Evolutionary conservation across 2,329 filamentous ascomycete species (phyloP), one percentile per base, ranked within the genome.

Genomic region (Verticillium klebahnii): DNA sequence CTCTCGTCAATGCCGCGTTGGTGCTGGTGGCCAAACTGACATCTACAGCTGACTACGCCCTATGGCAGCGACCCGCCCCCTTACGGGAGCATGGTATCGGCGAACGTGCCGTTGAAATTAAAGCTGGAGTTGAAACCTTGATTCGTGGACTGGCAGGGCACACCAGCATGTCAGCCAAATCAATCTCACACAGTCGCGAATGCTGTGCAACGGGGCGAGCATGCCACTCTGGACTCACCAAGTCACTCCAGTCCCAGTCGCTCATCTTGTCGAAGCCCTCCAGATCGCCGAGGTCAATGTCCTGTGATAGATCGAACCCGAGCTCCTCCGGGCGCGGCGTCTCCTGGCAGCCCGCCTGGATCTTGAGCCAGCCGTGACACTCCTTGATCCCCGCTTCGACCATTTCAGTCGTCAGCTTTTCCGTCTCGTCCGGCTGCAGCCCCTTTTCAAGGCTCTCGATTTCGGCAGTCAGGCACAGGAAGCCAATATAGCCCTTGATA

Each of bases 401-500:
- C 11, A 60, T 68, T 61, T 67, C 61, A 23, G 74, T 58, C 17
- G 79, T 70, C 9, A 67, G 54, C 9, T 69, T 67, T 17, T 77
- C 72, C 2, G 74, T 65, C 39, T 74, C 71, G 3, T 70, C 68
- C 14, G 71, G 65, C 2, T 67, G 61, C 2, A 72, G 50, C 0
- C 73, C 72, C 12, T 60, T 58, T 23, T 71, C 72, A 5, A 79
- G 65, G 1, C 72, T 73, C 31, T 78, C 69, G 0, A 73, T 68
- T n/a, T 80, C 73, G 2, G 71, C 67, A 15, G 73, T 58, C 31
- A 81, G 73, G 32, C 76, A 70, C 17, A 66, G 65, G n/a, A 66
- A 69, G n/a, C 72, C 61, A 31, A 72, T 37, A 54, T 75, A 73
- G 5, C 74, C 74, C 62, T 81, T 81, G 37, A 75, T 67, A 40